A percentile compares a stretch with the other conserved stretches of the same genome.
Conservation (phyloP, 345 rosid genomes). For the Dipteronia dyeriana region DNA sequence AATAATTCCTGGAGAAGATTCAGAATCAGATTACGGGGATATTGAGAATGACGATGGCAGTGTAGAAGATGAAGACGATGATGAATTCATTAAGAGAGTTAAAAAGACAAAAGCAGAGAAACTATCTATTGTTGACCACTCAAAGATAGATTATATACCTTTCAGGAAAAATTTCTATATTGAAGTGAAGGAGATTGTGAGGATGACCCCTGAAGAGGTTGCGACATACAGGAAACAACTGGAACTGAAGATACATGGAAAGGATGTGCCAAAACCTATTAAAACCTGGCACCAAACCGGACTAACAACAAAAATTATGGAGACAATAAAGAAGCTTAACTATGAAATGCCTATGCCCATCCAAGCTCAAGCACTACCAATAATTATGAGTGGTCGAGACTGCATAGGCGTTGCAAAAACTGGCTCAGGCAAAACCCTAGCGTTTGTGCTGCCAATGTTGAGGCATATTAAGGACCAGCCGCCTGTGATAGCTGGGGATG, state of each 20-base stretch:
- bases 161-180: conserved; percentile 87
- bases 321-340: conserved; percentile 80
- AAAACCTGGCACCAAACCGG: conserved; percentile 98
- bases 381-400: conserved; percentile 96
- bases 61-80: conserved; percentile 85
- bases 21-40: conserved; percentile 80
- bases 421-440: conserved; percentile 95
- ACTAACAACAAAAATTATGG: conserved; percentile 77
- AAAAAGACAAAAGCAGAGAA: conserved; percentile 98
- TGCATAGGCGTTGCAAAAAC: conserved; percentile 98
- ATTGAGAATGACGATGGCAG: conserved; percentile 60
- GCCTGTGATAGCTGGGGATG: conserved; percentile 92
- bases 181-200: conserved; percentile 84
- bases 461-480: conserved; percentile 99
- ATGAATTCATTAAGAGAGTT: conserved; percentile 97
- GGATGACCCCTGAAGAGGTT: conserved; percentile 86
- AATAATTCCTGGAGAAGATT: conserved; percentile 94
- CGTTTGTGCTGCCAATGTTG: conserved; percentile 96
- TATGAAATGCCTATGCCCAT: conserved; percentile 96
- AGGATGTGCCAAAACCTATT: conserved; percentile 88
- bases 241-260: conserved; percentile 92
- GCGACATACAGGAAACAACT: conserved; percentile 74
- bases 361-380: conserved; percentile 93
- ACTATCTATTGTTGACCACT: conserved; percentile 84
- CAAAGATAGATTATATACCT: conserved; percentile 79